Percentiles rank a stretch among this genome's conserved stretches.
These are phyloP conservation scores for Scopulariopsis brevicaulis DNA, from an alignment of 2,329 filamentous ascomycete species.

Conservation along the genomic window DNA sequence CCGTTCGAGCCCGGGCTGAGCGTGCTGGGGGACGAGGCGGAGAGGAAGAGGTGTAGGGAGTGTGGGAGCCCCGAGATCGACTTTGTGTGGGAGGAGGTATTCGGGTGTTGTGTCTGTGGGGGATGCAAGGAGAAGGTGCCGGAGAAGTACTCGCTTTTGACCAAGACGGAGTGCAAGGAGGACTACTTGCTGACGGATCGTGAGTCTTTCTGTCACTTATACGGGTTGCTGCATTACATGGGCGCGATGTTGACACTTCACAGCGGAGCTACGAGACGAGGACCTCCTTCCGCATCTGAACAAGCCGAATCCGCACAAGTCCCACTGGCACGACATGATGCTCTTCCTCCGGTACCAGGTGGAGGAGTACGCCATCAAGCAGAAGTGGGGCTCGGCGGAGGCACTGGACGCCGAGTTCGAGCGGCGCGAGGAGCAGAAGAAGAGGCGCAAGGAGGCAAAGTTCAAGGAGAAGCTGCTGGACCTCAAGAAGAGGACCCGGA, in stretches of 20 bases:
- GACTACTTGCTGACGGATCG: constrained; percentile 92
- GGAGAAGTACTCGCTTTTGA: constrained; percentile 89
- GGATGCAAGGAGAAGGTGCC: constrained; percentile 80
- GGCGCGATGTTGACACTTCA: neutral
- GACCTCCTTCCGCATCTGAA: constrained; percentile 80
- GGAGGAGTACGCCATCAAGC: constrained; percentile 80
- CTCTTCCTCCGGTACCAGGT: constrained; percentile 88
- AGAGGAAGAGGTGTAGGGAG: constrained; percentile 69
- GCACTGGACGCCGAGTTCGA: constrained; percentile 83
- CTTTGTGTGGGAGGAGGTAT: constrained; percentile 86
- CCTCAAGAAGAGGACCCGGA: constrained; percentile 83
- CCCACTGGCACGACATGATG: constrained; percentile 98
- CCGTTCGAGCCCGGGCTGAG: constrained; percentile 87
- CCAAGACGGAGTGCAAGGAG: constrained; percentile 91
- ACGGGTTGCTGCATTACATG: neutral
- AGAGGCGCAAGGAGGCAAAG: constrained; percentile 77
- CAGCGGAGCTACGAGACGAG: constrained; percentile 80
- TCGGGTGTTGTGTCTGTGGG: constrained; percentile 64
- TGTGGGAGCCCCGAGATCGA: constrained; percentile 82
- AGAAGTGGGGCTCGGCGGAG: constrained; percentile 85
- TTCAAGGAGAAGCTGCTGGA: constrained; percentile 84
- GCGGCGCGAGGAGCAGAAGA: constrained; percentile 66
- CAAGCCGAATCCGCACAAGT: constrained; percentile 88
- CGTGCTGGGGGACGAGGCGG: constrained; percentile 50
- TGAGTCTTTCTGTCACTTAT: constrained; percentile 29